Evolutionary conservation across 495 filamentous ascomycete species (phyloP), one percentile per base, ranked within the genome.

Genomic region (Aspergillus olivimuriae): DNA sequence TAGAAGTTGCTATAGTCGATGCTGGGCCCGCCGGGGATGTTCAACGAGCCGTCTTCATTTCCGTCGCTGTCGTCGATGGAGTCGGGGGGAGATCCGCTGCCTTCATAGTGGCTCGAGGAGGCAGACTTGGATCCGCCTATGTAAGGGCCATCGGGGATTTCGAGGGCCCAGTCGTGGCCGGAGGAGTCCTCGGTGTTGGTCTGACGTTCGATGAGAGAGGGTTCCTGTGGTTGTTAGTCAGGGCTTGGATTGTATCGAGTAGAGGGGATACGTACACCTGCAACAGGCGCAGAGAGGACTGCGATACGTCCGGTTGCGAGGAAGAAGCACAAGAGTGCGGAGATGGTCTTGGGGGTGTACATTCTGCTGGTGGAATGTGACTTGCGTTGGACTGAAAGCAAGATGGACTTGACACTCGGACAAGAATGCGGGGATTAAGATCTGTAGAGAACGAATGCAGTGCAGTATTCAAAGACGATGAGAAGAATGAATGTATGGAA

Each of bases 301-400:
- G 59, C 45, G 9, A 55, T 50, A 21, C 66, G 65, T 23, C 57
- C 58, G 26, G 58, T 44, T 35, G 64, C 50, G 16, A 72, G 57
- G 36, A 65, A 17, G 4, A 69, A 58, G 49, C 59, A 63, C 48
- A 72, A 43, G 34, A 64, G 53, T 41, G 65, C 48, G 4, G 62
- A 60, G 48, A 61, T 34, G 32, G 38, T 60, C 46, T 66, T 65
- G 41, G 55, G 50, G 41, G 46, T 52, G 46, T 57, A 53, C 65
- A 67, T 69, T 49, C 36, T 57, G 17, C 4, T 34, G 36, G 38
- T 34, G 45, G 34, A 44, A 41, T 44, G 48, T 49, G 33, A 54
- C 44, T 48, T 54, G 52, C 49, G 34, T 17, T 24, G 18, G 43
- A 45, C 39, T 39, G 40, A 40, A 58, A 44, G 44, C 44, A 23